Percentiles rank a stretch among this genome's conserved stretches.
phyloP scores from a whole-genome alignment of 176 grass and related monocot genomes.

The Alopecurus myosuroides region DNA sequence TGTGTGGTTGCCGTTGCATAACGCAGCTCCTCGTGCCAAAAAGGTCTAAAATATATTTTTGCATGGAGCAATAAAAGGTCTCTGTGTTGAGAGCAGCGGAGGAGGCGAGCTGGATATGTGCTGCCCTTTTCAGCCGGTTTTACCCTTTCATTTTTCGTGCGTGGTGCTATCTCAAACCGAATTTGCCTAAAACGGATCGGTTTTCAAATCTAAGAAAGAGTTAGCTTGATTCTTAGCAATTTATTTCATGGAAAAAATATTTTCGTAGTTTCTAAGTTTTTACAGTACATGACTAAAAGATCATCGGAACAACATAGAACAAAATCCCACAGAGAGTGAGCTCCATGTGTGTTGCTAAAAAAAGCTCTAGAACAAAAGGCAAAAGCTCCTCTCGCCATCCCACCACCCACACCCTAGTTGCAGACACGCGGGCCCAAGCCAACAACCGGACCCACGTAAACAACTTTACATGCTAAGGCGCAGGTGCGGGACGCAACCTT shows the following conservation, averaged over 20 bases:
- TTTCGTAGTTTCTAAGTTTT: neutral
- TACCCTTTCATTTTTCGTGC: no score
- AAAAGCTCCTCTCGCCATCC: constrained; percentile 17
- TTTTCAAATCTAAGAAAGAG: neutral
- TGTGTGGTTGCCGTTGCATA: constrained; percentile 3
- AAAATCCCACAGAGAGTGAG: neutral
- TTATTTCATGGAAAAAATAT: neutral
- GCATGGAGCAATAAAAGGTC: neutral
- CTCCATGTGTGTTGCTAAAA: constrained; percentile 14
- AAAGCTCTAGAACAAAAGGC: neutral
- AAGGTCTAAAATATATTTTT: constrained; percentile 22
- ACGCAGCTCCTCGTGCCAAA: neutral
- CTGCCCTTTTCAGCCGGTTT: neutral
- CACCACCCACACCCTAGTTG: fast-evolving
- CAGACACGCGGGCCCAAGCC: fast-evolving
- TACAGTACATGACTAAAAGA: neutral
- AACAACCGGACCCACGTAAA: fast-evolving
- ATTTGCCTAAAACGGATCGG: no score
- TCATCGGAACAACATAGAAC: neutral
- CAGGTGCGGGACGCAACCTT: neutral
- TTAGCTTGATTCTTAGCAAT: neutral
- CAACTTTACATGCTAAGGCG: neutral
- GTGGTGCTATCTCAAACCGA: no score
- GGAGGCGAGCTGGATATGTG: constrained; percentile 9
- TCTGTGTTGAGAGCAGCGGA: neutral